phyloP scores from a whole-genome alignment of 78 protist genomes.

The Cavenderia fasciculata region DNA sequence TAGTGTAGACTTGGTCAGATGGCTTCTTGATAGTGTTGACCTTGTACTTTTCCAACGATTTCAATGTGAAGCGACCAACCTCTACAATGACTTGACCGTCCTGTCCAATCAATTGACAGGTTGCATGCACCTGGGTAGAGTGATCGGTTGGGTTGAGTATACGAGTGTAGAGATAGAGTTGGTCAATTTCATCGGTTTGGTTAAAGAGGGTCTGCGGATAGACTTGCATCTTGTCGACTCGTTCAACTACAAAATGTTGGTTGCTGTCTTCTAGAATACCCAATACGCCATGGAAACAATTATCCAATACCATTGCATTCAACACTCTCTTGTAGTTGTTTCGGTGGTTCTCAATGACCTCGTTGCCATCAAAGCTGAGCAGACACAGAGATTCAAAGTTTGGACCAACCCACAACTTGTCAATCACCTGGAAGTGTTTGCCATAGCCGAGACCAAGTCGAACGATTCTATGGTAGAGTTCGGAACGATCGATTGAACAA shows the following conservation, averaged over 20 bases:
- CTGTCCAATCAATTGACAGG: not conserved
- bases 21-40: not conserved
- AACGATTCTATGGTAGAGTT: not conserved
- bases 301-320: constrained; percentile 21
- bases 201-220: not conserved
- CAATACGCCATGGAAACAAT: constrained; percentile 53
- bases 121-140: not conserved
- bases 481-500: not conserved
- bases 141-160: not conserved
- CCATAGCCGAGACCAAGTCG: constrained; percentile 15
- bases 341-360: not conserved
- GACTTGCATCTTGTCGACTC: not conserved
- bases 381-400: not conserved
- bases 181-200: not conserved
- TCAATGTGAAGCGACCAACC: constrained; percentile 3
- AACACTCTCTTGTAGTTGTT: not conserved
- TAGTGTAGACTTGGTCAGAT: not conserved
- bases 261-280: not conserved
- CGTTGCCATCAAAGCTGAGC: not conserved
- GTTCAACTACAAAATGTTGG: constrained; percentile 21
- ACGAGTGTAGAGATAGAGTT: not conserved
- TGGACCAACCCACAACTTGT: no score
- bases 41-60: not conserved
- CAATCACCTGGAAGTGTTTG: not conserved
- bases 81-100: not conserved